Percentiles rank a stretch among this genome's conserved stretches.
Evolutionary conservation across 2,329 filamentous ascomycete genomes (phyloP).

Genomic region (Talaromyces marneffei): DNA sequence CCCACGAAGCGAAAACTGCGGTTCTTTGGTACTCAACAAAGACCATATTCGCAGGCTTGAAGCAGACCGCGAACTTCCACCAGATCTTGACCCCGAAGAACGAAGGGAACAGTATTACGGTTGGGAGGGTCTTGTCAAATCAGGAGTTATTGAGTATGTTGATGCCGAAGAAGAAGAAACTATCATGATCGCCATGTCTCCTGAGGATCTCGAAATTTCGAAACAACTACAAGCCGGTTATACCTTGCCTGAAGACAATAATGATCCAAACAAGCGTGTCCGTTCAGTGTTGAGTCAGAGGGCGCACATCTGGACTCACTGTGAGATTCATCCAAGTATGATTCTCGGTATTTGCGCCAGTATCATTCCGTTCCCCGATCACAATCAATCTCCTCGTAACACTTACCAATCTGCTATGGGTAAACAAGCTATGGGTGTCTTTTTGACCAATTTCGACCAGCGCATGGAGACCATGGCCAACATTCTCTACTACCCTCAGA

Average conservation of each 20-base stretch:
- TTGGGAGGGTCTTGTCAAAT: constrained; percentile 79
- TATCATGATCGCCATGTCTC: constrained; percentile 98
- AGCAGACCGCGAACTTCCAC: constrained; percentile 61
- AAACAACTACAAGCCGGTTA: constrained; percentile 64
- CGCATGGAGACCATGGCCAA: constrained; percentile 99
- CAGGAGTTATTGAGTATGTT: constrained; percentile 88
- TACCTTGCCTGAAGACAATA: constrained; percentile 52
- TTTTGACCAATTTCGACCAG: constrained; percentile 91
- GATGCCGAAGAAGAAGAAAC: constrained; percentile 98
- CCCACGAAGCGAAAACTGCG: constrained; percentile 64
- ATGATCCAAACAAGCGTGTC: constrained; percentile 76
- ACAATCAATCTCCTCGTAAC: constrained; percentile 96
- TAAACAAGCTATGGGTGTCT: constrained; percentile 99
- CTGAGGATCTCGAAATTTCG: constrained; percentile 81
- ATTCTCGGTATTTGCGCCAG: constrained; percentile 96
- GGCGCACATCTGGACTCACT: constrained; percentile 92
- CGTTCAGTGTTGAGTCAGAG: constrained; percentile 82
- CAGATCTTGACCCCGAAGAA: constrained; percentile 55
- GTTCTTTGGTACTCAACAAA: constrained; percentile 75
- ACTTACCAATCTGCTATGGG: constrained; percentile 99
- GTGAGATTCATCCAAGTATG: constrained; percentile 99
- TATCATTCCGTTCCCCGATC: constrained; percentile 99
- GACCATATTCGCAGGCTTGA: constrained; percentile 74
- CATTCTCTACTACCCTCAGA: constrained; percentile 97
- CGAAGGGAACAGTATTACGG: constrained; percentile 62